Evolutionary conservation across 1,284 basidiomycete genomes (phyloP).

Genomic region (Meripilus lineatus): DNA sequence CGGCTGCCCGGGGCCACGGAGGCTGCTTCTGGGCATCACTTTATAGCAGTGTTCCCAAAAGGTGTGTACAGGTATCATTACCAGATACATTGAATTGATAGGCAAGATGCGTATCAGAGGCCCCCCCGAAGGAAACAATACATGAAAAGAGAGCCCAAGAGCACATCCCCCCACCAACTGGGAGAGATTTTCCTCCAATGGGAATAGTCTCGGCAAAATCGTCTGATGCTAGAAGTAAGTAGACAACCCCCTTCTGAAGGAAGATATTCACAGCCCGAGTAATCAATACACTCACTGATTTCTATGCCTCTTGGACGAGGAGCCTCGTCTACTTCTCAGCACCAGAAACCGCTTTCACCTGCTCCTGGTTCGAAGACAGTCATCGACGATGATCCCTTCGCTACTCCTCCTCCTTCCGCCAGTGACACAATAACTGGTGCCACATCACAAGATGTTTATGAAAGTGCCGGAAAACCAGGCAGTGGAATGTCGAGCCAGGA

Average conservation of each 20-base stretch:
- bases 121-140: constrained; percentile 9
- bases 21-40: constrained; percentile 24
- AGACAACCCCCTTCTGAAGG: too few species aligned
- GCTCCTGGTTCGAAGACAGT: constrained; percentile 26
- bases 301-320: constrained; percentile 1
- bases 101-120: constrained; percentile 7
- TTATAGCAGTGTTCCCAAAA: constrained; percentile 19
- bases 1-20: constrained; percentile 25
- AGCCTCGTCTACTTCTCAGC: constrained; percentile 11
- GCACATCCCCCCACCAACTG: constrained; percentile 25
- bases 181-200: constrained; percentile 22
- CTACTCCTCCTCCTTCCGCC: constrained; percentile 16
- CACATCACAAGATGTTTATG: constrained; percentile 31
- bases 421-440: constrained; percentile 25
- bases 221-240: too few species aligned
- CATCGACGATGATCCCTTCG: constrained; percentile 23
- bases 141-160: constrained; percentile 18
- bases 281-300: too few species aligned
- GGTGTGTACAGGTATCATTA: constrained; percentile 10
- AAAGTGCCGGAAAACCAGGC: constrained; percentile 27
- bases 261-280: too few species aligned
- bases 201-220: too few species aligned
- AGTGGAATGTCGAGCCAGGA: constrained; percentile 28
- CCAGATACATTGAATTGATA: not conserved
- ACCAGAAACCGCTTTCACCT: constrained; percentile 14